Evolutionary conservation across 768 basidiomycete species (phyloP), one percentile per base, ranked within the genome.

Genomic region (Lactifluus subvellereus): DNA sequence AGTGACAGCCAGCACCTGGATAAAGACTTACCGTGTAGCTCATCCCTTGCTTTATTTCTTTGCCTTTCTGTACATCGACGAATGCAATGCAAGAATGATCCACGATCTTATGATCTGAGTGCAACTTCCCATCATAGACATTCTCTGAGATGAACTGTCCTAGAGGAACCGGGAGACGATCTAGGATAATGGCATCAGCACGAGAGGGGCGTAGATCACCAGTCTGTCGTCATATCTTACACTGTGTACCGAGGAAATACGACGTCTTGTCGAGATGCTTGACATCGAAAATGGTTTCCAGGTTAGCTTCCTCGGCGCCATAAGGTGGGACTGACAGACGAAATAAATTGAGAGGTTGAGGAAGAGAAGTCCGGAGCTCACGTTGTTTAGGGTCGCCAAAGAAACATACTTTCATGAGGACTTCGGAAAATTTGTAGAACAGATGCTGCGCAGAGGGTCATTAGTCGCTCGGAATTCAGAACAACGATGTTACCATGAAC

Each of bases 341-440:
- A 27, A 27, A 27, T 27, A 27, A 27, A 27, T 27, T 27, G 27
- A 27, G 27, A 27, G 27, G 27, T 27, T 27, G 27, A 2, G 27
- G 27, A 27, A 27, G 27, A 27, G 27, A 27, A 27, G 27, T 27
- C 27, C 27, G 27, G 27, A 27, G 63, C 79, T 52, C 70, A 81
- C 83, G 72, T 72, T 84, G 83, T 49, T 77, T 75, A 0, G 80
- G 80, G 70, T 84, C 82, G 0, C 82, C 82, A 52, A 83, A 81
- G 67, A 80, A 81, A 62, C 79, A 82, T 22, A 81, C 71, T 63
- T 81, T 81, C 51, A 74, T 68, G 30, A 83, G 69, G 0, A 67
- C 65, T 8, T 68, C 57, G 10, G 69, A 66, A 65, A 80, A 80
- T 33, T 73, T 74, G 62, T 75, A 68, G 61, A 84, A 81, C 9